Percentiles rank a stretch among this genome's conserved stretches.
Conservation (phyloP, 257 asterid species). For the Gynochthodes officinalis region DNA sequence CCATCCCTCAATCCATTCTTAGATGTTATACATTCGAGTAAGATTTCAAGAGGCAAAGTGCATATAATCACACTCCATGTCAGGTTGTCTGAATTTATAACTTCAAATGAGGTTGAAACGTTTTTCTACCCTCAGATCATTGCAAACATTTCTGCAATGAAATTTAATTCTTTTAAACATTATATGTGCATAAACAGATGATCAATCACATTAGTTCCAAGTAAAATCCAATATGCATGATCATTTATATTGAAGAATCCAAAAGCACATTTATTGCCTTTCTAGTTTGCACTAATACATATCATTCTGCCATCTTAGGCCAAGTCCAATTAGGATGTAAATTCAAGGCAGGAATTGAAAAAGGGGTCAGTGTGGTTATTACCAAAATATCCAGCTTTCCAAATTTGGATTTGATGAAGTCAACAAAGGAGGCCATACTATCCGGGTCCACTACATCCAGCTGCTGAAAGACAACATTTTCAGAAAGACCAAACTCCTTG, state of each 20-base stretch:
- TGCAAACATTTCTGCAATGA: no score
- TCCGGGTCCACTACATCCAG: constrained; percentile 29
- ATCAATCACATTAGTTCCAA: neutral
- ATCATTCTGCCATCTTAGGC: neutral
- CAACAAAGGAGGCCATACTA: constrained; percentile 15
- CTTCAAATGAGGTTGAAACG: no score
- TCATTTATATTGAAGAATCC: neutral
- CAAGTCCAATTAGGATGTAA: neutral
- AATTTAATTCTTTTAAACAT: no score
- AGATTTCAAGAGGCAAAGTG: neutral
- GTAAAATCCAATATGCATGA: neutral
- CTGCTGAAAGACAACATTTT: constrained; percentile 28
- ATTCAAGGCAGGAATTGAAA: neutral
- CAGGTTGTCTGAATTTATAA: neutral
- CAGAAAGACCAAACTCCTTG: constrained; percentile 8
- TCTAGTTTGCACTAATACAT: neutral
- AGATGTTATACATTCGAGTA: neutral
- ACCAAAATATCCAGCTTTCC: constrained; percentile 40
- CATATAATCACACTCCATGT: neutral
- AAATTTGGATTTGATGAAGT: constrained; percentile 20
- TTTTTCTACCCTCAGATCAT: no score
- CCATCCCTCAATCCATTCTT: neutral
- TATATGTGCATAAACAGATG: no score
- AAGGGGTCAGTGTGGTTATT: neutral
- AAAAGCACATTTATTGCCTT: neutral